Conservation (phyloP, 1,284 basidiomycete species). For the Marasmius tenuissimus region DNA sequence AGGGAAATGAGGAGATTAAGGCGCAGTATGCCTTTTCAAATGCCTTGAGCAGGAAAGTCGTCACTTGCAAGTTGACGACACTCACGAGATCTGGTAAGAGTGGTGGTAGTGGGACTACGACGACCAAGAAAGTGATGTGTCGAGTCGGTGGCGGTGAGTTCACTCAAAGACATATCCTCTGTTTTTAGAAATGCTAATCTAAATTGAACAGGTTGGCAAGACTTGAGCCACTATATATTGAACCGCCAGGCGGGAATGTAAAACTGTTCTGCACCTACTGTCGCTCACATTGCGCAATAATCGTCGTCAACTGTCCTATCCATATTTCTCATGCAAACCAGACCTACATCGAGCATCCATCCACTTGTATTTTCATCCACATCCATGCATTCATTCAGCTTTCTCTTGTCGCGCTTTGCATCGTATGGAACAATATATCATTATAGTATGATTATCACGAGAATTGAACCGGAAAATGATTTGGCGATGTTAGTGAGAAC, state of each 20-base stretch:
- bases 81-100: conserved; percentile 61
- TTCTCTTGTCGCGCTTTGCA: not conserved
- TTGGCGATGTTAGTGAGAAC: not conserved
- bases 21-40: conserved; percentile 77
- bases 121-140: conserved; percentile 83
- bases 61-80: conserved; percentile 80
- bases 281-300: not conserved
- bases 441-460: not conserved
- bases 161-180: conserved; percentile 8
- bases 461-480: not conserved
- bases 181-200: conserved; percentile 9
- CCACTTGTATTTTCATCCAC: not conserved
- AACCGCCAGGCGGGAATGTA: conserved; percentile 65
- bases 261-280: not conserved
- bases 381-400: conserved; percentile 1
- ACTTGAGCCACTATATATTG: conserved; percentile 76
- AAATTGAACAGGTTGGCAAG: conserved; percentile 74
- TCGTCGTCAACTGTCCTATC: too few species aligned
- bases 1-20: conserved; percentile 3
- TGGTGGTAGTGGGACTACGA: conserved; percentile 35
- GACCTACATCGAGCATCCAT: not conserved
- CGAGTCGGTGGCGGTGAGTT: conserved; percentile 77
- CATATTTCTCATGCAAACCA: not conserved
- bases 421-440: conserved; percentile 3
- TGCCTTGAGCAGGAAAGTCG: conserved; percentile 65